Base-by-base conservation (phyloP, 306 rosid species). In the Fragaria vesca region DNA sequence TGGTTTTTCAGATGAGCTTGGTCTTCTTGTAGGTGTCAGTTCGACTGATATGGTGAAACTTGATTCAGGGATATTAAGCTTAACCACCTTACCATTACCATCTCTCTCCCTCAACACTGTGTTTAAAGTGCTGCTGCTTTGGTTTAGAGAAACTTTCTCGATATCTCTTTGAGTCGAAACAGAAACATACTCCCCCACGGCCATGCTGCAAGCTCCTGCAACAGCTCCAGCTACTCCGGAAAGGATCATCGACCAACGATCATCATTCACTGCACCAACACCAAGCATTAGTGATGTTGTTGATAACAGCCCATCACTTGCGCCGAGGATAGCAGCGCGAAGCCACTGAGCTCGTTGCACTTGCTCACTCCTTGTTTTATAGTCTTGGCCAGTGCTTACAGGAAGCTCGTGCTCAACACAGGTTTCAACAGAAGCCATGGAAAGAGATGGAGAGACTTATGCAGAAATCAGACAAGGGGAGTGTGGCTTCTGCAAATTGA, bases 151-250 rank as follows among this genome's bases (percentile, higher is more conserved):
- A 21, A 40, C 70, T 62, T 26, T 51, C 71, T 81, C 84, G 36
- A 81, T 71, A n/a, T 81, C 84, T 62, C 73, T 55, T 72, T 76
- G 84, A 13, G 81, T 76, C 1, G 77, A 76, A 55, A 81, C 84
- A 3, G 81, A 81, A 51, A 76, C 74, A 36, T 62, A 76, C 63
- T 81, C 81, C 17, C 84, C 81, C 21, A 71, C 77, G 4, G 84
- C 81, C 81, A 81, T 76, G 81, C 80, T 81, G 30, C 77, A 76
- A 20, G 81, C 77, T n/a, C 84, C 78, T 3, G 78, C 81, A 16
- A 81, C 17, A 45, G 77, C 78, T 12, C 81, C 78, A 2, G 81
- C 81, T 55, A 71, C 16, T 36, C 84, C 78, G 0, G 73, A 61
- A 16, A 81, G 28, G 40, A 76, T 30, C 68, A 76, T 76, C 3